Evolutionary conservation across 2,329 filamentous ascomycete genomes (phyloP), one percentile per base, ranked within the genome.

Genomic region (Neofusicoccum sp.): DNA sequence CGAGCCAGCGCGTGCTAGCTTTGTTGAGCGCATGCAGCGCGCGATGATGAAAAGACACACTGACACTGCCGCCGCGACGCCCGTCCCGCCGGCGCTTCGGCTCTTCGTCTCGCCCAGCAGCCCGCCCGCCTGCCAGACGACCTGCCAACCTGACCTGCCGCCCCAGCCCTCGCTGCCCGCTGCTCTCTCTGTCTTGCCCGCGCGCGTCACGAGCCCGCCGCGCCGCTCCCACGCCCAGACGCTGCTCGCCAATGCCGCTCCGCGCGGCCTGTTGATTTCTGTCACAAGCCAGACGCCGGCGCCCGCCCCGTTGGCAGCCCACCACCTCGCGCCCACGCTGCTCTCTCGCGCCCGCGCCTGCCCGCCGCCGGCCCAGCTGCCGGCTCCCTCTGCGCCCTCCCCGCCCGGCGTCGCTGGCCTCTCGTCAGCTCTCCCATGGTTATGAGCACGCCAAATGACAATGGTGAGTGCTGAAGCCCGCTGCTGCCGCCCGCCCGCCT

Each of bases 361-460:
- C 34, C 51, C 51, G 26, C 41, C 36, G 36, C 51, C 51, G 36
- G 36, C 36, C 51, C 38, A 26, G 41, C 51, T 56, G 49, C 51
- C 49, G 49, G 49, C 44, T 51, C 28, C 45, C 41, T 48, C 43
- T 36, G n/a, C 28, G 51, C 51, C 51, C 43, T 47, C 33, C 24
- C 30, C 36, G 8, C 54, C 57, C 57, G 45, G 44, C 56, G 34
- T 44, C 47, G 57, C 57, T 60, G 57, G 57, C 57, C 57, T 30
- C 36, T 12, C 57, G 57, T 62, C 62, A 65, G 69, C 69, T 70
- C 65, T 65, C 65, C 65, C 65, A 74, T 63, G 72, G 72, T 72
- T 70, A 75, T 75, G 73, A 75, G 70, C 71, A 69, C 67, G 71
- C 71, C 70, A 74, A 71, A 70, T 66, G 71, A 73, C 66, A 65